A percentile compares a stretch with the other conserved stretches of the same genome.
Conservation (phyloP, 768 basidiomycete species). For the Tephrocybe rancida region DNA sequence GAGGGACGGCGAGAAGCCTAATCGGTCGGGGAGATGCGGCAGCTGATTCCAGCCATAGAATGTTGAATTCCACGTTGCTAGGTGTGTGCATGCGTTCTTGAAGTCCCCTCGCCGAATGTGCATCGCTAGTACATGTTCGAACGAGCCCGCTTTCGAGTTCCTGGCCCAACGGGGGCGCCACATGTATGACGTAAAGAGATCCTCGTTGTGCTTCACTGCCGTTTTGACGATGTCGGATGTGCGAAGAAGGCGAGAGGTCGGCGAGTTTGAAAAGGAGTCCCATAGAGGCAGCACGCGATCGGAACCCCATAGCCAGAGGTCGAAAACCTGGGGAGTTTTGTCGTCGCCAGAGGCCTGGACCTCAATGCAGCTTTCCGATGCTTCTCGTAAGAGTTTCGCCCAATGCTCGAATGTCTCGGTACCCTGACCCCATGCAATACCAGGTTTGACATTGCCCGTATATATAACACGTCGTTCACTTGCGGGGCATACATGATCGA, state of each 20-base stretch:
- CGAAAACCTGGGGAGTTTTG: conserved; percentile 33
- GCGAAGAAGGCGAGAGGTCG: conserved; percentile 30
- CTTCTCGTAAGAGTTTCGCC: conserved; percentile 37
- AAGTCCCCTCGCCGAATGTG: conserved; percentile 44
- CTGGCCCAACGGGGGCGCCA: conserved; percentile 26
- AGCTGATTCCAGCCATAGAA: conserved; percentile 40
- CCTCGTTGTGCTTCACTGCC: conserved; percentile 35
- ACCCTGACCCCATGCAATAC: conserved; percentile 29
- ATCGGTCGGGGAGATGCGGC: conserved; percentile 32
- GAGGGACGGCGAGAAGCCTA: conserved; percentile 23
- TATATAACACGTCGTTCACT: conserved; percentile 37
- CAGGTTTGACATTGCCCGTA: conserved; percentile 39
- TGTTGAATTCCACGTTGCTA: conserved; percentile 30
- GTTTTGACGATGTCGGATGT: conserved; percentile 35
- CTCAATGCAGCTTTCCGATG: conserved; percentile 46
- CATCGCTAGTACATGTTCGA: conserved; percentile 36
- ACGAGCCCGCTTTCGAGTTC: conserved; percentile 23
- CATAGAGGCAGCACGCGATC: conserved; percentile 33
- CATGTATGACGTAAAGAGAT: conserved; percentile 27
- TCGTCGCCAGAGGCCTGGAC: conserved; percentile 33
- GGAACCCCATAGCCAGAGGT: conserved; percentile 34
- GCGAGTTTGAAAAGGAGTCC: conserved; percentile 33
- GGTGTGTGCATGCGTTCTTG: conserved; percentile 29
- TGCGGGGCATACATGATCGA: conserved; percentile 45
- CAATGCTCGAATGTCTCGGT: conserved; percentile 40